A percentile compares a stretch with the other conserved stretches of the same genome.
Conservation (phyloP, 176 grass and related monocot genomes). For the Luzula sylvatica region DNA sequence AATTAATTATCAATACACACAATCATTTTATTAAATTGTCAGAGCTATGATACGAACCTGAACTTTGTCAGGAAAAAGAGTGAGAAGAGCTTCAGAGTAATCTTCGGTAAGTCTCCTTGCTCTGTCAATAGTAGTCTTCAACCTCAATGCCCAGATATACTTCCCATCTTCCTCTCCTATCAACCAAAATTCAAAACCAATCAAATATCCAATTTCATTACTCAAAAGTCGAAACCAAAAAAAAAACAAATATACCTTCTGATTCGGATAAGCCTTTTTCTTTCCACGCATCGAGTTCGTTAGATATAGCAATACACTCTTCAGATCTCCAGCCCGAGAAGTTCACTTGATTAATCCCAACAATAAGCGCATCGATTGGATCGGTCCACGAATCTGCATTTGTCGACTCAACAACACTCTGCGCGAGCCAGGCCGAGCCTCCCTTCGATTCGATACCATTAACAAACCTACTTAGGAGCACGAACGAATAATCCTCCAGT, state of each 20-base stretch:
- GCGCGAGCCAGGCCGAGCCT: conserved; percentile 56
- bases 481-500: conserved; percentile 93
- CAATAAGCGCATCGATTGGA: conserved; percentile 64
- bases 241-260: conserved; percentile 43
- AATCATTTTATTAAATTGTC: no score
- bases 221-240: neutral
- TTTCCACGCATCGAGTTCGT: conserved; percentile 79
- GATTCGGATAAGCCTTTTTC: conserved; percentile 58
- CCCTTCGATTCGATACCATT: conserved; percentile 75
- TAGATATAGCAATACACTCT: conserved; percentile 74
- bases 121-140: conserved; percentile 93
- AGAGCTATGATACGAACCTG: conserved; percentile 34
- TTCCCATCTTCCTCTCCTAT: conserved; percentile 75
- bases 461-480: conserved; percentile 82
- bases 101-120: conserved; percentile 83
- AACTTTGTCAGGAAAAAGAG: conserved; percentile 87
- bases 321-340: conserved; percentile 81
- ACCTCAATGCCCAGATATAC: conserved; percentile 78
- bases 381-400: conserved; percentile 48
- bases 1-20: neutral
- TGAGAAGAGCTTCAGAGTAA: conserved; percentile 82
- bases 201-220: neutral
- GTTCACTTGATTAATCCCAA: conserved; percentile 62
- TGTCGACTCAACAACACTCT: conserved; percentile 30
- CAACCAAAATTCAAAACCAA: conserved; percentile 18